These are phyloP conservation scores for Colletotrichum theobromicola DNA, from an alignment of 2,329 filamentous ascomycete genomes.

Conservation along the genomic window DNA sequence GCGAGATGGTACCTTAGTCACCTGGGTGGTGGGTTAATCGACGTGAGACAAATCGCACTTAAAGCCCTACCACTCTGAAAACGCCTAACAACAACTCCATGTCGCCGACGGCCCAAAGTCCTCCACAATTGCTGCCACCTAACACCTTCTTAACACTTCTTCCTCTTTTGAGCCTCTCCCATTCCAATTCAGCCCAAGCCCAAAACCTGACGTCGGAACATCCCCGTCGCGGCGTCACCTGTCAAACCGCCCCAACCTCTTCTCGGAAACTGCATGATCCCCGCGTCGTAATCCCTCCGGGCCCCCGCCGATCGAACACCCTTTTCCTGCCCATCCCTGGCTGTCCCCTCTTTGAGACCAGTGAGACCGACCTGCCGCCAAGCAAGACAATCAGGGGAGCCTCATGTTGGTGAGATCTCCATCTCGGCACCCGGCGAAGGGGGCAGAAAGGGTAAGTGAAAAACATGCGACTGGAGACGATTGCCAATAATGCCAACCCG, in stretches of 20 bases:
- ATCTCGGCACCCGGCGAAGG: background rate
- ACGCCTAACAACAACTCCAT: background rate
- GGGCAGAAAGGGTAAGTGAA: background rate
- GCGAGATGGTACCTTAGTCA: background rate
- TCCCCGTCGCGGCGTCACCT: conserved; percentile 1
- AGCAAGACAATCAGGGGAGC: background rate
- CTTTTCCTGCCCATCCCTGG: background rate
- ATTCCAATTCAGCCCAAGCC: background rate
- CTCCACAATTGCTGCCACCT: background rate
- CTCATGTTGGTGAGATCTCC: conserved; percentile 2
- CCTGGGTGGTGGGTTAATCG: background rate
- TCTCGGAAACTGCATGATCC: conserved; percentile 11
- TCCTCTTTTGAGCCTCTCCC: background rate
- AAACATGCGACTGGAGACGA: background rate
- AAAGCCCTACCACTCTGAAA: background rate
- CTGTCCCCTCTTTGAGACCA: no score
- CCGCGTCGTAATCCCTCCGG: conserved; percentile 2
- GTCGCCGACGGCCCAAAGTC: background rate
- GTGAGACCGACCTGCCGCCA: conserved; percentile 9
- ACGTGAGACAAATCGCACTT: background rate
- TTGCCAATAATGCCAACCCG: background rate
- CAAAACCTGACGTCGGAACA: background rate
- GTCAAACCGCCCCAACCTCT: background rate
- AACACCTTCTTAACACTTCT: no score
- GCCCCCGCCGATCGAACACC: conserved; percentile 2